phyloP scores from a whole-genome alignment of 495 filamentous ascomycete species.

The Hypoxylon cercidicola region DNA sequence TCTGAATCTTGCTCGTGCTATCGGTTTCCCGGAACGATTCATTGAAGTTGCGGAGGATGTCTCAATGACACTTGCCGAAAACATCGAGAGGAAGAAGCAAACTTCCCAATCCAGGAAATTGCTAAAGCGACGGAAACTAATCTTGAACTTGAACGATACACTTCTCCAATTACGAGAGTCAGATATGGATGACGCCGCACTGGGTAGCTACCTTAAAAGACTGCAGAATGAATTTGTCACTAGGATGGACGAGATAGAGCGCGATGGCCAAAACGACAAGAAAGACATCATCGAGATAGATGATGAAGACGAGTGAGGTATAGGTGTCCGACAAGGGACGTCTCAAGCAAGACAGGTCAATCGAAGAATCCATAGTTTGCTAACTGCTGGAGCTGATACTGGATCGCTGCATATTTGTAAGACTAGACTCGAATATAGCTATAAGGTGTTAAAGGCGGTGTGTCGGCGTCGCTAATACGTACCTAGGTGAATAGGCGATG shows the following conservation, averaged over 20 bases:
- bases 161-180: constrained; percentile 76
- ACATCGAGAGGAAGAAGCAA: constrained; percentile 62
- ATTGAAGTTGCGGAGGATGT: constrained; percentile 74
- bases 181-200: constrained; percentile 69
- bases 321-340: neutral
- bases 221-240: constrained; percentile 81
- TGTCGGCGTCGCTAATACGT: too few species aligned
- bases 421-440: too few species aligned
- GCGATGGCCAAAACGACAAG: constrained; percentile 15
- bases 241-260: constrained; percentile 70
- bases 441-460: too few species aligned
- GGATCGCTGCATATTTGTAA: neutral
- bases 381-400: neutral
- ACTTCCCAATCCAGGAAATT: constrained; percentile 65
- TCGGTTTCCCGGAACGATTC: constrained; percentile 75
- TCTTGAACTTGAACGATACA: constrained; percentile 78
- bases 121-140: constrained; percentile 72
- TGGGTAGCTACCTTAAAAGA: constrained; percentile 72
- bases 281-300: constrained; percentile 2
- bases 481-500: too few species aligned
- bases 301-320: constrained; percentile 3
- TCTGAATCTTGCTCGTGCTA: constrained; percentile 77
- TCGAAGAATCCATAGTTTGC: neutral
- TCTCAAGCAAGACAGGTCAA: neutral
- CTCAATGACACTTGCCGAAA: constrained; percentile 66